Conservation (phyloP, 2,329 filamentous ascomycete species). For the Phoma sp. region DNA sequence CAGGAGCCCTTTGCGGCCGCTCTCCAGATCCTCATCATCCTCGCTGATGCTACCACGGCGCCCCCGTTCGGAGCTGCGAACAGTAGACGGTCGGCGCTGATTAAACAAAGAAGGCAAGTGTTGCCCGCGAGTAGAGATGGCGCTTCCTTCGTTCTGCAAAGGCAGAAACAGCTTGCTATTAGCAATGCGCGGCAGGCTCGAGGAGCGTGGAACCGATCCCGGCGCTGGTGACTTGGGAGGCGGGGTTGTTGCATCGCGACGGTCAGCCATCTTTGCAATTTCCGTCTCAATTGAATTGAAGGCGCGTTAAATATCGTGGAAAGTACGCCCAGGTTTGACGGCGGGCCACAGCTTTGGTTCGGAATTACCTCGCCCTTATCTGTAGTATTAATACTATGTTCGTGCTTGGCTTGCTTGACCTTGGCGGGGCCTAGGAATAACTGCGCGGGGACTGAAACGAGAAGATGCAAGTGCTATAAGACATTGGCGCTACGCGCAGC, state of each 20-base stretch:
- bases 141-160: constrained; percentile 42
- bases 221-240: constrained; percentile 26
- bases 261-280: constrained; percentile 23
- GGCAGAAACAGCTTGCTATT: constrained; percentile 51
- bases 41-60: constrained; percentile 39
- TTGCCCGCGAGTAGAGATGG: constrained; percentile 53
- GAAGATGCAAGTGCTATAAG: constrained; percentile 2
- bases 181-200: constrained; percentile 41
- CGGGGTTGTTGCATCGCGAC: constrained; percentile 19
- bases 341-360: neutral
- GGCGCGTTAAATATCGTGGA: neutral
- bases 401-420: constrained; percentile 1
- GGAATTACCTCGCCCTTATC: constrained; percentile 12
- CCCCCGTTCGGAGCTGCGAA: constrained; percentile 34
- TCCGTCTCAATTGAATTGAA: neutral
- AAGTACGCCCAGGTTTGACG: neutral
- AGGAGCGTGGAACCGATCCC: constrained; percentile 23
- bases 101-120: constrained; percentile 47
- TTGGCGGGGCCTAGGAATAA: neutral
- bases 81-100: constrained; percentile 36
- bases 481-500: constrained; percentile 1
- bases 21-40: constrained; percentile 42
- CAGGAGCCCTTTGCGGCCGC: constrained; percentile 32
- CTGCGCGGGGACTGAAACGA: neutral
- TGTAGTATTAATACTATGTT: neutral